Evolutionary conservation across 2,329 filamentous ascomycete genomes (phyloP).

Genomic region (Tricladium varicosporioides): DNA sequence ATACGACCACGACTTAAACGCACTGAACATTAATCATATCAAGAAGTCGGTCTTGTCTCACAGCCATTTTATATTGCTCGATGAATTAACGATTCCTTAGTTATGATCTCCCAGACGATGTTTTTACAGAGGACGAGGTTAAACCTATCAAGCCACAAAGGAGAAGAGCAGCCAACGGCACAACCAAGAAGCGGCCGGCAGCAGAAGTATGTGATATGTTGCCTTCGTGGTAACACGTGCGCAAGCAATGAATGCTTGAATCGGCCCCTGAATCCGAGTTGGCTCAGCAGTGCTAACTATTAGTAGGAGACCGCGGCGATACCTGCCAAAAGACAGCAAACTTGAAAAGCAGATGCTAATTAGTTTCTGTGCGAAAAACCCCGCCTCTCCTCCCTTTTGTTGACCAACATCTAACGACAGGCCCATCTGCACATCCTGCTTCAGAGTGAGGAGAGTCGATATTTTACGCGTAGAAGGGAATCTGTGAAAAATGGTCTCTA

Average conservation of each 20-base stretch:
- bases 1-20: slow-evolving; percentile 73
- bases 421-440: slow-evolving; percentile 9
- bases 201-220: slow-evolving; percentile 31
- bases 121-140: slow-evolving; percentile 78
- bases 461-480: neutral
- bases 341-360: slow-evolving; percentile 30
- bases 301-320: slow-evolving; percentile 26
- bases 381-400: slow-evolving; percentile 20
- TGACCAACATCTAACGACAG: slow-evolving; percentile 33
- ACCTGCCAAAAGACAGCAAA: slow-evolving; percentile 35
- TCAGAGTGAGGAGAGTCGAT: neutral
- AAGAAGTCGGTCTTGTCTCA: slow-evolving; percentile 65
- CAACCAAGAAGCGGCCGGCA: slow-evolving; percentile 31
- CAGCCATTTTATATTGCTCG: neutral
- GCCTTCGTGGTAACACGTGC: slow-evolving; percentile 1
- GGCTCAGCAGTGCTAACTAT: slow-evolving; percentile 23
- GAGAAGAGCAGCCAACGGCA: slow-evolving; percentile 25
- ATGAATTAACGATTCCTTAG: slow-evolving; percentile 45
- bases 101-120: slow-evolving; percentile 83
- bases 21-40: slow-evolving; percentile 69
- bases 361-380: slow-evolving; percentile 31
- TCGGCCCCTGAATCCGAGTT: neutral
- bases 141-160: slow-evolving; percentile 49
- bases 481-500: neutral
- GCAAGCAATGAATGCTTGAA: slow-evolving; percentile 2